Conservation (phyloP, 306 rosid genomes). For the Prunus fruticosa region DNA sequence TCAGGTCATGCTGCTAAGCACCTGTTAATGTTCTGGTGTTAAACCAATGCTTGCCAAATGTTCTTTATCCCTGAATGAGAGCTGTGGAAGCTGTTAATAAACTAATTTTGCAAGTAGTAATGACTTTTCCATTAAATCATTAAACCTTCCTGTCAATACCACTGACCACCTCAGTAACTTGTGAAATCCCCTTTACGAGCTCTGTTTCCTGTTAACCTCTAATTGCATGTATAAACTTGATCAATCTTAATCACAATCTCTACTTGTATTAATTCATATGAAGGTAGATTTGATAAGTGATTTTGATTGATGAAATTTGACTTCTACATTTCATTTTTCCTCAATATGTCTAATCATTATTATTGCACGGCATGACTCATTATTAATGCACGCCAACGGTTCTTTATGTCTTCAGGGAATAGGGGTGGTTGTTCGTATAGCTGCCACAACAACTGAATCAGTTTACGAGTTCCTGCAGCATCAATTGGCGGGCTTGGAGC, state of each 20-base stretch:
- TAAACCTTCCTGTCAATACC: too few species aligned
- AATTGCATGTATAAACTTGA: too few species aligned
- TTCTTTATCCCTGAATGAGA: neutral
- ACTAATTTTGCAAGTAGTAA: too few species aligned
- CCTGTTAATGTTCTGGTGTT: neutral
- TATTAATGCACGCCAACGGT: neutral
- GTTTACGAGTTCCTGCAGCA: conserved; percentile 69
- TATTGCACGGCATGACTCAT: neutral
- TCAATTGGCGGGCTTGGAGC: conserved; percentile 71
- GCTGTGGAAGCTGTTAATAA: too few species aligned
- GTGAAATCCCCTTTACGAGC: too few species aligned
- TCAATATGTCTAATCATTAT: neutral
- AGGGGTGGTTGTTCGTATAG: conserved; percentile 78
- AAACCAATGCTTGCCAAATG: neutral
- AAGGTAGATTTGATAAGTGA: too few species aligned
- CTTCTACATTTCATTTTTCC: neutral
- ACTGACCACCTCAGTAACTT: too few species aligned
- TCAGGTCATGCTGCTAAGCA: neutral
- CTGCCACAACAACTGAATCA: conserved; percentile 81
- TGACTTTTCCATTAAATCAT: too few species aligned
- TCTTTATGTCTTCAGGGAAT: conserved; percentile 44
- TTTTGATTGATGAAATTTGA: too few species aligned
- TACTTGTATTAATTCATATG: too few species aligned
- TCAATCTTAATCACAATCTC: too few species aligned
- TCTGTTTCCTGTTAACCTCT: too few species aligned